Evolutionary conservation across 495 filamentous ascomycete species (phyloP), one percentile per base, ranked within the genome.

Genomic region (Pyronema domesticum): DNA sequence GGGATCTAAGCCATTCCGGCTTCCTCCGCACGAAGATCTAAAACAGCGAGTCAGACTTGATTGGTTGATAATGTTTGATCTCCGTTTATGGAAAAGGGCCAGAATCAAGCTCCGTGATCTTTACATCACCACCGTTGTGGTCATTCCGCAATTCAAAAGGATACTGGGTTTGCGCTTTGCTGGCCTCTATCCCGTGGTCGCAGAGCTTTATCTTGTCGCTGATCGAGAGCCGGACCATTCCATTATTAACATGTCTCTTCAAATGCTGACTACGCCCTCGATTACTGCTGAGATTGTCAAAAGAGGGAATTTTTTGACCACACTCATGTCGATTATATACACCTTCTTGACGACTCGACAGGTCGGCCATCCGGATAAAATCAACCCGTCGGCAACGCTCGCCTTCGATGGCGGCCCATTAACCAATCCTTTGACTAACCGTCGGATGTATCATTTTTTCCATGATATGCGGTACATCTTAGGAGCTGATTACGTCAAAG

Each of bases 141-240:
- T 85, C 7, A 85, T 95, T 51, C 89, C 89, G 8, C 74, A 88
- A 58, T 96, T 96, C 76, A 99, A 96, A 71, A 81, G 93, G n/a
- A 78, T 99, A 30, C 75, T 99, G 53, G 88, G 89, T 8, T 72
- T 99, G 46, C 78, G 91, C 8, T 86, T 99, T 65, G 86, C 93
- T 54, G 86, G 87, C 0, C 71, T 99, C 35, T 99, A 99, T 66
- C 95, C 89, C 6, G 82, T 82, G 3, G 73, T 99, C 34, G 87
- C 91, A 5, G 88, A 99, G 66, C 70, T 99, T 0, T 99, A 96
- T 65, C 77, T 99, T 13, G 89, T 99, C 60, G 89, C 91, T 4
- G 91, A 99, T 63, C 76, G 91, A 49, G 91, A 99, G 63, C 89
- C 91, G 0, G 91, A 99, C 60, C 89, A 95, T 65, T 96, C 91